phyloP scores from a whole-genome alignment of 495 filamentous ascomycete species.

The Staphylotrichum tortipilum region DNA sequence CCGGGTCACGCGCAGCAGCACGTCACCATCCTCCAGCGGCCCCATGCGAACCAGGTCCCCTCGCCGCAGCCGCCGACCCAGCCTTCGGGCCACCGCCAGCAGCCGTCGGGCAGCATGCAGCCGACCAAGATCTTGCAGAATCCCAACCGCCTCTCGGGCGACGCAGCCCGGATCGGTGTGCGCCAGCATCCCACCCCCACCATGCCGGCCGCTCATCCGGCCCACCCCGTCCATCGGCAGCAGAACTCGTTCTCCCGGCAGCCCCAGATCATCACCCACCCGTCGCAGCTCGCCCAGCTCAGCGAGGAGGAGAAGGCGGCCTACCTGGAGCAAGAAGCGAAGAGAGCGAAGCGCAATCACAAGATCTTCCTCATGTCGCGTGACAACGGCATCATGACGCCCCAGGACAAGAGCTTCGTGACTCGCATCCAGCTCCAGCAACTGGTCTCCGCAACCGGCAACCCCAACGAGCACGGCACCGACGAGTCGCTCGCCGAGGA shows the following conservation, averaged over 20 bases:
- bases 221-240: slow-evolving; percentile 27
- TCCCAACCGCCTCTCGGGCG: slow-evolving; percentile 35
- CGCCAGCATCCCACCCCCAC: slow-evolving; percentile 20
- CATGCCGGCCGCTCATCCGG: slow-evolving; percentile 7
- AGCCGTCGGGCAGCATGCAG: slow-evolving; percentile 37
- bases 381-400: slow-evolving; percentile 97
- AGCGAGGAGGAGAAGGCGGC: slow-evolving; percentile 69
- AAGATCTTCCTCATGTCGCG: slow-evolving; percentile 92
- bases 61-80: slow-evolving; percentile 21
- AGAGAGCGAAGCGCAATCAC: slow-evolving; percentile 92
- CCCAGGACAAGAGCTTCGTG: slow-evolving; percentile 98
- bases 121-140: slow-evolving; percentile 52
- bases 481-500: slow-evolving; percentile 80
- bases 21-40: slow-evolving; percentile 41
- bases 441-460: slow-evolving; percentile 82
- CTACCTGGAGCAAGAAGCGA: slow-evolving; percentile 83
- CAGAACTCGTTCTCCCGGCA: slow-evolving; percentile 33
- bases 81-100: slow-evolving; percentile 36
- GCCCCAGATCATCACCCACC: slow-evolving; percentile 48
- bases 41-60: slow-evolving; percentile 29
- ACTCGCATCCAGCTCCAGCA: slow-evolving; percentile 96
- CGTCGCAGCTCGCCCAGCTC: slow-evolving; percentile 68
- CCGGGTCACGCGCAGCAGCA: slow-evolving; percentile 32
- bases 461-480: slow-evolving; percentile 66
- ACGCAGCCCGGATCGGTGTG: slow-evolving; percentile 24